phyloP scores from a whole-genome alignment of 1,139 yeast genomes.

The Saccharomycopsis hybrid region DNA sequence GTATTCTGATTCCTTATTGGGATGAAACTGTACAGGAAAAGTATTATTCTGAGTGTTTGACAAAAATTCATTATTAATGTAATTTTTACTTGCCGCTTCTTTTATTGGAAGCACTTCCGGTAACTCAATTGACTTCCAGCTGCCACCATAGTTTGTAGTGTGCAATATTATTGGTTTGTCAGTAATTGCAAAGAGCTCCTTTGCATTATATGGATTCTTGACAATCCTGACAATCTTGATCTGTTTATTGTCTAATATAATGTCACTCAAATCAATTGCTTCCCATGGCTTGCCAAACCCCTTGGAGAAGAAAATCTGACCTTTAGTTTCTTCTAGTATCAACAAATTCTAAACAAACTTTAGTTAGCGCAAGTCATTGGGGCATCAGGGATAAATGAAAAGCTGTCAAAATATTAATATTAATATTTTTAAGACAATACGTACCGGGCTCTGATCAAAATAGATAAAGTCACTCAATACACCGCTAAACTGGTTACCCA shows the following conservation, averaged over 20 bases:
- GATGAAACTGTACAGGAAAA: conserved; percentile 1
- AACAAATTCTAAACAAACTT: no score
- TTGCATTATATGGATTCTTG: conserved; percentile 3
- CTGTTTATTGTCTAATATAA: no score
- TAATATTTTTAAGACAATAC: not conserved
- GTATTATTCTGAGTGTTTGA: conserved; percentile 2
- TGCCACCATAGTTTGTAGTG: conserved; percentile 5
- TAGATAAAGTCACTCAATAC: not conserved
- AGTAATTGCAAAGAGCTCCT: conserved; percentile 1
- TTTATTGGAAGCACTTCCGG: not conserved
- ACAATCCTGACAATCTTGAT: conserved; percentile 2
- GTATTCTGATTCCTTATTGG: not conserved
- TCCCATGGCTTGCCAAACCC: no score
- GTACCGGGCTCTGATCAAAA: not conserved
- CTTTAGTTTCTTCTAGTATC: no score
- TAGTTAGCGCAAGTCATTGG: no score
- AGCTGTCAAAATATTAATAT: no score
- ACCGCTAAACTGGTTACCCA: no score
- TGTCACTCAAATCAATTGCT: no score
- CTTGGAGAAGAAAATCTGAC: no score
- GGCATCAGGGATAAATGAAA: no score
- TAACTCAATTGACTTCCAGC: conserved; percentile 1
- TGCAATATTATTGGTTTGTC: not conserved
- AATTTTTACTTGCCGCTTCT: no score
- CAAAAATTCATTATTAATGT: conserved; percentile 28